phyloP scores from a whole-genome alignment of 208 protist species.

The Leishmania braziliensis region DNA sequence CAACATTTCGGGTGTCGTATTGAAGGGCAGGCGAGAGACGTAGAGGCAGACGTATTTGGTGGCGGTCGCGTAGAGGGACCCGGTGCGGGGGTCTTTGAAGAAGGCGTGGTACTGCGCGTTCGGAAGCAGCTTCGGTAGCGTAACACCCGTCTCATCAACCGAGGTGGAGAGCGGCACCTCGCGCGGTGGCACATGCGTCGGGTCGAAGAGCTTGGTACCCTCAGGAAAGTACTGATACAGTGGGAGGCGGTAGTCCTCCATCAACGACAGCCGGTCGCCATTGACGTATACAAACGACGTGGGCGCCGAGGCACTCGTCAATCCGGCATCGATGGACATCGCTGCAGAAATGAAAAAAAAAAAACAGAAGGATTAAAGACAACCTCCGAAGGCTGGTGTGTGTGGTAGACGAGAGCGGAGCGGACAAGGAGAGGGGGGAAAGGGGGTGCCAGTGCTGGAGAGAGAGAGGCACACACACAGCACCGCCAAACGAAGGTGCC shows the following conservation, averaged over 20 bases:
- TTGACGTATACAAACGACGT: constrained; percentile 75
- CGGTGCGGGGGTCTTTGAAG: constrained; percentile 47
- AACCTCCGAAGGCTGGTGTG: neutral
- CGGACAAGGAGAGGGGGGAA: neutral
- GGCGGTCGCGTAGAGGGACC: constrained; percentile 32
- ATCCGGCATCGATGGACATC: constrained; percentile 28
- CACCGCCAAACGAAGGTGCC: neutral
- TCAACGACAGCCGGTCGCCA: constrained; percentile 53
- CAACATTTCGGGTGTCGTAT: constrained; percentile 76
- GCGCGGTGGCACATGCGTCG: constrained; percentile 49
- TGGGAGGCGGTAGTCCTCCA: constrained; percentile 74
- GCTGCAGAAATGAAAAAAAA: neutral
- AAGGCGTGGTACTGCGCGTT: constrained; percentile 72
- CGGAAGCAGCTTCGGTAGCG: constrained; percentile 64
- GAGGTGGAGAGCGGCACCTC: constrained; percentile 60
- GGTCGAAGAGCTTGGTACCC: constrained; percentile 71
- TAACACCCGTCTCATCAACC: constrained; percentile 57
- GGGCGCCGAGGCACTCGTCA: constrained; percentile 14
- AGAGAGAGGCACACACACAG: neutral
- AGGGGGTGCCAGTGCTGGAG: neutral
- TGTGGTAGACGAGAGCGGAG: neutral
- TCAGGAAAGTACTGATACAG: constrained; percentile 67
- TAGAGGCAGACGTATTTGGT: constrained; percentile 65
- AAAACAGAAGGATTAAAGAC: neutral
- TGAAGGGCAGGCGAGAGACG: constrained; percentile 63